Evolutionary conservation across 805 yeast genomes (phyloP).

Genomic region (Yarrowia sp.): DNA sequence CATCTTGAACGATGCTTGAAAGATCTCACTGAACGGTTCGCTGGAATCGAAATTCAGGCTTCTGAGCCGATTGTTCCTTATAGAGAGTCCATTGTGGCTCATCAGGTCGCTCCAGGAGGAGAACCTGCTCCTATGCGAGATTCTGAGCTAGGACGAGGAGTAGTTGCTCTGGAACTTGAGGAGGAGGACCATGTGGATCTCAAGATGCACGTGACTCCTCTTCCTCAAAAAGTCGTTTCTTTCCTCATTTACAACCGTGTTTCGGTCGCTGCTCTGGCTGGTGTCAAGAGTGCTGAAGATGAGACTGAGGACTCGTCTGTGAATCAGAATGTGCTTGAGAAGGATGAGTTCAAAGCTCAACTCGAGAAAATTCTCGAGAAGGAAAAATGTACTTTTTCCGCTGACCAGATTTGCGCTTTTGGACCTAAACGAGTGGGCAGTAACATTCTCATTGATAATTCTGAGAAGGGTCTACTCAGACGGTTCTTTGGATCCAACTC

Average conservation of each 20-base stretch:
- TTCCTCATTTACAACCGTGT: conserved; percentile 1
- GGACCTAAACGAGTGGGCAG: conserved; percentile 79
- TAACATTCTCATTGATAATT: conserved; percentile 61
- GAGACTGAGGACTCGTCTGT: conserved; percentile 34
- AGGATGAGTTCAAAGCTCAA: background rate
- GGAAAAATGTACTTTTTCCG: conserved; percentile 18
- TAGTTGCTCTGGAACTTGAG: conserved; percentile 45
- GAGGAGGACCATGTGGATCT: conserved; percentile 47
- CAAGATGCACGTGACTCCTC: conserved; percentile 49
- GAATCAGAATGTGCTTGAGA: conserved; percentile 31
- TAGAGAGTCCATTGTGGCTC: conserved; percentile 70
- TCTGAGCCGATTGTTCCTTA: conserved; percentile 95
- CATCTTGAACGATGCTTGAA: conserved; percentile 93
- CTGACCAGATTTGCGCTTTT: conserved; percentile 55
- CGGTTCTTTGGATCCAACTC: background rate
- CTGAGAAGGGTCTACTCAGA: background rate
- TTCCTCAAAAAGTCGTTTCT: conserved; percentile 48
- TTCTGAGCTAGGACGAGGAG: conserved; percentile 29
- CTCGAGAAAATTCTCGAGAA: background rate
- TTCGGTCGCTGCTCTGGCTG: conserved; percentile 29
- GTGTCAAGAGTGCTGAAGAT: conserved; percentile 33
- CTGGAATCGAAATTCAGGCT: conserved; percentile 79
- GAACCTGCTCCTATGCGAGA: conserved; percentile 24
- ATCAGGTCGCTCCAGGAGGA: conserved; percentile 42
- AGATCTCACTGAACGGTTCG: conserved; percentile 87